phyloP scores from a whole-genome alignment of 2,329 filamentous ascomycete genomes.

The Ophiostoma sp. region DNA sequence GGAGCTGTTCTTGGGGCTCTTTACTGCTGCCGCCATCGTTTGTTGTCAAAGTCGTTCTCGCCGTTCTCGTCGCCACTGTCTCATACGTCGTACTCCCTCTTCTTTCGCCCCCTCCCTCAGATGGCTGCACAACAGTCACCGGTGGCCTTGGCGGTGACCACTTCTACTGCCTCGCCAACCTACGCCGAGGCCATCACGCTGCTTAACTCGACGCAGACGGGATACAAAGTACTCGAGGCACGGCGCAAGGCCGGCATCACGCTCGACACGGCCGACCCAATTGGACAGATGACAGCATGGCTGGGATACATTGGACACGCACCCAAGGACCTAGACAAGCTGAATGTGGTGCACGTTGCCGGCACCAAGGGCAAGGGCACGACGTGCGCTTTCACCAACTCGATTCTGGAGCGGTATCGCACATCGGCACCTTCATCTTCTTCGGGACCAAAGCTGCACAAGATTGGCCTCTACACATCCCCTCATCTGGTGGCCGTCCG shows the following conservation, averaged over 20 bases:
- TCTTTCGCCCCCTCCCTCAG: background rate
- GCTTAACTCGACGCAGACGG: constrained; percentile 88
- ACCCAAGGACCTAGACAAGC: constrained; percentile 53
- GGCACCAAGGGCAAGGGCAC: constrained; percentile 78
- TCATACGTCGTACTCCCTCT: background rate
- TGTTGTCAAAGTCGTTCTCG: background rate
- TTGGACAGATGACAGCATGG: constrained; percentile 79
- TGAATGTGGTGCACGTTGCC: constrained; percentile 69
- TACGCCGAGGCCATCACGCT: constrained; percentile 77
- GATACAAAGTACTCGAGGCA: constrained; percentile 76
- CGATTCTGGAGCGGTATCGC: constrained; percentile 59
- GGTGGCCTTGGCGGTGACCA: no score
- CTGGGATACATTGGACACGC: constrained; percentile 74
- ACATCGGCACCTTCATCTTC: background rate
- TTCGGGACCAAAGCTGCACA: constrained; percentile 38
- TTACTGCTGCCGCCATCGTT: constrained; percentile 20
- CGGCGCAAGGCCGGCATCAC: constrained; percentile 71
- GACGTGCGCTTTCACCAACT: constrained; percentile 67
- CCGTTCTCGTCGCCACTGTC: background rate
- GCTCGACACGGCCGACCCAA: constrained; percentile 64
- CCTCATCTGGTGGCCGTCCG: constrained; percentile 68
- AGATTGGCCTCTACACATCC: constrained; percentile 66
- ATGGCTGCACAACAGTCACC: background rate
- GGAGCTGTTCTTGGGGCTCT: background rate
- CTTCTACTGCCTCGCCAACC: background rate